A percentile compares a stretch with the other conserved stretches of the same genome.
Evolutionary conservation across 805 yeast genomes (phyloP).

Genomic region (Teunomyces funiuensis): DNA sequence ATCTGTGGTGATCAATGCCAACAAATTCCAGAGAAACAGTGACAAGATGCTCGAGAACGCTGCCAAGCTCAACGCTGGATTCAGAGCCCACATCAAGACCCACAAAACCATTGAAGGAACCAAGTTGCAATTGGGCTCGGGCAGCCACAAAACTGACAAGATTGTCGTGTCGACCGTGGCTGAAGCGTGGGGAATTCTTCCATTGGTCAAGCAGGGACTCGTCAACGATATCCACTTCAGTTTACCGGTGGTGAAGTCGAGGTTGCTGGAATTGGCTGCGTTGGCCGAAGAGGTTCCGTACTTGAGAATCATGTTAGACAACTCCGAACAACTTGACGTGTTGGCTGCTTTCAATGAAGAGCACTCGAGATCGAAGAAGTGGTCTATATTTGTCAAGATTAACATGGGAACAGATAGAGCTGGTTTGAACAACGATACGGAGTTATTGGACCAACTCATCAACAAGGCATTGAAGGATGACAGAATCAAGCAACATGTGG

Average conservation of each 20-base stretch:
- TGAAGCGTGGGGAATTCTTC: slow-evolving; percentile 60
- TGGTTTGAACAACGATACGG: slow-evolving; percentile 43
- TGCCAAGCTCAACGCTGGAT: slow-evolving; percentile 36
- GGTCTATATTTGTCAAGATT: slow-evolving; percentile 69
- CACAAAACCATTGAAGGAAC: slow-evolving; percentile 68
- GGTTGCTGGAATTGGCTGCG: slow-evolving; percentile 47
- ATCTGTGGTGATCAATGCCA: slow-evolving; percentile 48
- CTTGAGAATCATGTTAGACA: slow-evolving; percentile 62
- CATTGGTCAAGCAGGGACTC: slow-evolving; percentile 37
- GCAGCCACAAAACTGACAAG: slow-evolving; percentile 37
- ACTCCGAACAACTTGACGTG: slow-evolving; percentile 52
- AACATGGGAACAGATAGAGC: slow-evolving; percentile 75
- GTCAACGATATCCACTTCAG: slow-evolving; percentile 34
- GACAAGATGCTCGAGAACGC: slow-evolving; percentile 50
- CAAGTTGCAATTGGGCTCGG: slow-evolving; percentile 50
- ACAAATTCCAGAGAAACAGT: slow-evolving; percentile 44
- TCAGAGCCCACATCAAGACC: slow-evolving; percentile 76
- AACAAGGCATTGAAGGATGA: slow-evolving; percentile 23
- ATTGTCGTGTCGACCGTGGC: slow-evolving; percentile 67
- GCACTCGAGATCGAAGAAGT: slow-evolving; percentile 31
- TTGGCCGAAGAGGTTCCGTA: slow-evolving; percentile 42
- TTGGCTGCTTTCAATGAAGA: slow-evolving; percentile 37
- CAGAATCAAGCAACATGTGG: slow-evolving; percentile 30
- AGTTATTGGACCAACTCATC: slow-evolving; percentile 37
- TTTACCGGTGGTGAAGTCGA: slow-evolving; percentile 49